Percentiles rank a stretch among this genome's conserved stretches.
phyloP scores from a whole-genome alignment of 2,329 filamentous ascomycete species.

The Monilinia fructicola region DNA sequence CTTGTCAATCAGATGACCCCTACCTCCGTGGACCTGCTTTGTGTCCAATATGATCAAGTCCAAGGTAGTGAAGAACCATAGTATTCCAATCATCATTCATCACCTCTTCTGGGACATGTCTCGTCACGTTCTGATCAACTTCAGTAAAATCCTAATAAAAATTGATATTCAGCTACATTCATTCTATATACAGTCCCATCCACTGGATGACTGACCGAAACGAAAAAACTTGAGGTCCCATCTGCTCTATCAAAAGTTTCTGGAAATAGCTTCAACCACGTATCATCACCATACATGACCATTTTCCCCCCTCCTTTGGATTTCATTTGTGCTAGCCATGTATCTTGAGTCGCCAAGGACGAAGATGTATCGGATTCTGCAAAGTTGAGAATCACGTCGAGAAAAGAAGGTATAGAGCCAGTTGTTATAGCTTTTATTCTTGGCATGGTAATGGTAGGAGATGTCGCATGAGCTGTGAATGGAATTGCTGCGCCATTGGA shows the following conservation, averaged over 20 bases:
- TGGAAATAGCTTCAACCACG: slow-evolving; percentile 96
- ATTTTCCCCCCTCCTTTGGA: slow-evolving; percentile 70
- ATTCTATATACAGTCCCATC: slow-evolving; percentile 31
- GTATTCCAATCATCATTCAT: slow-evolving; percentile 80
- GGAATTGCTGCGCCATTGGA: slow-evolving; percentile 79
- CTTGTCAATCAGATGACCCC: slow-evolving; percentile 12
- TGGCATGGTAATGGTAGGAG: slow-evolving; percentile 97
- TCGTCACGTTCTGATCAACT: slow-evolving; percentile 95
- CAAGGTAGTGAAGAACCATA: slow-evolving; percentile 93
- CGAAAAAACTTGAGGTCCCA: slow-evolving; percentile 96
- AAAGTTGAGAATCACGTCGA: slow-evolving; percentile 95
- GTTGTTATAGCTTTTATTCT: slow-evolving; percentile 96
- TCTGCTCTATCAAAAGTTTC: slow-evolving; percentile 82
- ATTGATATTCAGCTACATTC: slow-evolving; percentile 35
- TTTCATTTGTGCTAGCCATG: slow-evolving; percentile 92
- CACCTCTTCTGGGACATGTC: slow-evolving; percentile 79
- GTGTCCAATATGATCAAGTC: slow-evolving; percentile 95
- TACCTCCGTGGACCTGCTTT: slow-evolving; percentile 87
- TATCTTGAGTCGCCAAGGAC: slow-evolving; percentile 84
- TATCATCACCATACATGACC: slow-evolving; percentile 96
- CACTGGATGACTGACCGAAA: slow-evolving; percentile 66
- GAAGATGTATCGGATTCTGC: slow-evolving; percentile 92
- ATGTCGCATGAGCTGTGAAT: slow-evolving; percentile 93
- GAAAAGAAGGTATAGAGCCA: slow-evolving; percentile 95
- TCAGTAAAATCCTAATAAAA: slow-evolving; percentile 82